Conservation (phyloP, 768 basidiomycete genomes). For the Macrolepiota dolichaula region DNA sequence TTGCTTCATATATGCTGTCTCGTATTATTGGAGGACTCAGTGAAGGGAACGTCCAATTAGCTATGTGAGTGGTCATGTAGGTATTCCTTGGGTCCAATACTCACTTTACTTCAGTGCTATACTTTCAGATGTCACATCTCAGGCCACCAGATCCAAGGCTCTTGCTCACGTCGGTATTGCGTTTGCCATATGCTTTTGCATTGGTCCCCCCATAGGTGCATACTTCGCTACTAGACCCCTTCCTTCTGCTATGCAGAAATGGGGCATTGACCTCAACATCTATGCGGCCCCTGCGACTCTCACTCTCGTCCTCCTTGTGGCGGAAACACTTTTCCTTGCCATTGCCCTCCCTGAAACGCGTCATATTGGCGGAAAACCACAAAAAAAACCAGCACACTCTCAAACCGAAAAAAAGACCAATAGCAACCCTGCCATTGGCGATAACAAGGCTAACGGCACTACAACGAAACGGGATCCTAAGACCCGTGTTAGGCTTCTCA, state of each 20-base stretch:
- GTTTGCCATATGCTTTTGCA: constrained; percentile 92
- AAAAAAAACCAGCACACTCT: constrained; percentile 10
- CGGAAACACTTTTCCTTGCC: constrained; percentile 79
- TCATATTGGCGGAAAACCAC: constrained; percentile 32
- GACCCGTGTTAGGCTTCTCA: constrained; percentile 55
- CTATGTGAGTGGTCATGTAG: constrained; percentile 61
- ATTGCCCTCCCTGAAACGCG: constrained; percentile 85
- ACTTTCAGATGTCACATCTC: constrained; percentile 85
- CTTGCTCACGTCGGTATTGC: constrained; percentile 94
- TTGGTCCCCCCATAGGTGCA: constrained; percentile 92
- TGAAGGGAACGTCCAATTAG: constrained; percentile 96
- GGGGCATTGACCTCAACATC: constrained; percentile 73
- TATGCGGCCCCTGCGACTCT: constrained; percentile 89
- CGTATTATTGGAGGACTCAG: constrained; percentile 90
- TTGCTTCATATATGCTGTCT: constrained; percentile 86
- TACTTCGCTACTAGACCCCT: constrained; percentile 90
- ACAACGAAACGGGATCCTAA: constrained; percentile 31
- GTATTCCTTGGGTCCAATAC: not conserved
- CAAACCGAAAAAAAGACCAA: constrained; percentile 15
- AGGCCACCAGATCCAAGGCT: constrained; percentile 76
- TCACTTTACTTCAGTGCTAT: constrained; percentile 61
- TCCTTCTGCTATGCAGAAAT: constrained; percentile 51
- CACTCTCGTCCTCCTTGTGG: constrained; percentile 70
- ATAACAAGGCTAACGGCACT: constrained; percentile 17
- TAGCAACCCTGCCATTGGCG: not conserved